Evolutionary conservation across 768 basidiomycete genomes (phyloP), one percentile per base, ranked within the genome.

Genomic region (Leccinum arenicola): DNA sequence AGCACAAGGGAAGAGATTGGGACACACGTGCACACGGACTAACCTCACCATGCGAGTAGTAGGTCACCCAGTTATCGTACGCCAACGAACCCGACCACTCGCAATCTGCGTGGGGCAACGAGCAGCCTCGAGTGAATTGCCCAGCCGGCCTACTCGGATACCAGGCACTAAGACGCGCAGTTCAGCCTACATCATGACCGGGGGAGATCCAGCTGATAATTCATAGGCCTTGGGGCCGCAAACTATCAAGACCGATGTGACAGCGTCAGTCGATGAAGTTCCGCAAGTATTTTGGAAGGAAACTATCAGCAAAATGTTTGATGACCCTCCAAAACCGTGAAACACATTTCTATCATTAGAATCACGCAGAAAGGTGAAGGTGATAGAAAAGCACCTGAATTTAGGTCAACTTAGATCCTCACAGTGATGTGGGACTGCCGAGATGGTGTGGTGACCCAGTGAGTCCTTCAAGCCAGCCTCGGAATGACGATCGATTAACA

Each of bases 51-150:
- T 33, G 6, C 50, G 9, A 48, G 31, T 38, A 67, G 59, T 35
- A 35, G 65, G 55, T 1, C 7, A 58, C 1, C 31, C 52, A 10
- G 53, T 64, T 2, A 57, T 59, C 19, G 53, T 59, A 14, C 65
- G 64, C 55, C 62, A 67, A 31, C 59, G 65, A 36, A 61, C 62
- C 2, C 66, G 66, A 3, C 67, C 61, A 10, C 49, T 68, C 3
- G 45, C 59, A 2, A 27, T n/a, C 0, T 62, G 62, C 6, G 61
- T 67, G 65, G 15, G 56, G 9, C 59, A 68, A 40, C 55, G 38
- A 59, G 54, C 55, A 59, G 29, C 2, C 0, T 21, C 5, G n/a
- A 59, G 6, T 31, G 21, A 19, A 65, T 65, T 17, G 52, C 52
- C 14, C 55, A 52, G 1, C 55, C 55, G 3, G 38, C 38, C 17